phyloP scores from a whole-genome alignment of 1,284 basidiomycete species.

The Bjerkandera adusta region DNA sequence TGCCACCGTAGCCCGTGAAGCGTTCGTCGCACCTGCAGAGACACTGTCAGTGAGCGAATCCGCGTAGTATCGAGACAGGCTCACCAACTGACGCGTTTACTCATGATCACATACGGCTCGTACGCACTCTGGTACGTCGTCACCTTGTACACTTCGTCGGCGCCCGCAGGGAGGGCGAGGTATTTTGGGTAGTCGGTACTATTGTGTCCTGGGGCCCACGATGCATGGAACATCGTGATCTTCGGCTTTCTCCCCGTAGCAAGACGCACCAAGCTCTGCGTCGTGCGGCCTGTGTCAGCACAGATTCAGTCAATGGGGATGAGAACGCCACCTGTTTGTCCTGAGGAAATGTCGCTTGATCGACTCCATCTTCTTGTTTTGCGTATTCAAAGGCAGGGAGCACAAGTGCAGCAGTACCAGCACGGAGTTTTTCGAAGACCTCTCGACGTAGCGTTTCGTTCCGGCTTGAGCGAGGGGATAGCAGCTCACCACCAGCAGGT shows the following conservation, averaged over 20 bases:
- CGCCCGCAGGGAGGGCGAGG: constrained; percentile 47
- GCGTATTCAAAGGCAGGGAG: constrained; percentile 78
- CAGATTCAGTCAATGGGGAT: neutral
- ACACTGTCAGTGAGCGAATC: constrained; percentile 22
- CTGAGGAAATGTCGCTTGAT: constrained; percentile 57
- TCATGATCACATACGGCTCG: constrained; percentile 82
- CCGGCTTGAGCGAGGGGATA: neutral
- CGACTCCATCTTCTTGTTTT: constrained; percentile 55
- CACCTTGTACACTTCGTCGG: constrained; percentile 73
- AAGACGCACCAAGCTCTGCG: constrained; percentile 14
- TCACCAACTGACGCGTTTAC: constrained; percentile 71
- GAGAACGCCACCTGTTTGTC: constrained; percentile 52
- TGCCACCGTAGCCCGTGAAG: constrained; percentile 83
- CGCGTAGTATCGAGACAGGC: too few relatives aligned
- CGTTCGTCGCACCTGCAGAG: constrained; percentile 76
- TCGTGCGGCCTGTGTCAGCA: neutral
- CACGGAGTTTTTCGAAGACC: constrained; percentile 25
- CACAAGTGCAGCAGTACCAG: constrained; percentile 63
- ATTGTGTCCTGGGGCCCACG: constrained; percentile 77
- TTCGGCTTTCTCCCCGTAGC: constrained; percentile 30
- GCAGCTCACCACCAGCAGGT: neutral
- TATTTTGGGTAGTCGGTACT: constrained; percentile 74
- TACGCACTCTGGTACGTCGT: constrained; percentile 76
- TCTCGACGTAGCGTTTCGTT: constrained; percentile 33
- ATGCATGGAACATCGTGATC: constrained; percentile 72